Evolutionary conservation across 768 basidiomycete species (phyloP).

Genomic region (Strobilomyces dryophilus): DNA sequence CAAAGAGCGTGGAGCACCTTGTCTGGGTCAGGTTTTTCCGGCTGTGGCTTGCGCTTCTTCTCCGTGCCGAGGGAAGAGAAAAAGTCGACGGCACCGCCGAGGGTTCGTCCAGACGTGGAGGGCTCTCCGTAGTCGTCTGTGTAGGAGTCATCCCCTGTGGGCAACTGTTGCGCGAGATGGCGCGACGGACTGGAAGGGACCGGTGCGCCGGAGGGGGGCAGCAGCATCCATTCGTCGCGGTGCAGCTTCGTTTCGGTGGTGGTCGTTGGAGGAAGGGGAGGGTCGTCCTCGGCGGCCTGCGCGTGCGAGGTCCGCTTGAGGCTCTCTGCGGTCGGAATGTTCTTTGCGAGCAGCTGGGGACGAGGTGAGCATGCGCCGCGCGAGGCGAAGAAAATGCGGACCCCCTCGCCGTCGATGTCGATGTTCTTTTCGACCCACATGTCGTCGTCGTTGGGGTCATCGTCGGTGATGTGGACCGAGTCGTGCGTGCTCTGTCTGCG

Average conservation of each 20-base stretch:
- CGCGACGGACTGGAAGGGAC: slow-evolving; percentile 32
- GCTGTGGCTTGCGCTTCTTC: slow-evolving; percentile 59
- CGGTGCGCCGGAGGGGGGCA: slow-evolving; percentile 24
- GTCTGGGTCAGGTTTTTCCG: slow-evolving; percentile 63
- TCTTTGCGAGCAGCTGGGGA: slow-evolving; percentile 56
- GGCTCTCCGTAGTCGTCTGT: slow-evolving; percentile 65
- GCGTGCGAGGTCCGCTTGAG: slow-evolving; percentile 66
- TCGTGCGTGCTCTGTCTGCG: slow-evolving; percentile 32
- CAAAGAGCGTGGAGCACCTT: slow-evolving; percentile 42
- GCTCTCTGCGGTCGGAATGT: slow-evolving; percentile 73
- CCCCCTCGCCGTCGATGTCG: slow-evolving; percentile 70
- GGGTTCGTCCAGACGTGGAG: slow-evolving; percentile 40
- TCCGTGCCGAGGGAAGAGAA: slow-evolving; percentile 86
- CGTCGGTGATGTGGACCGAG: slow-evolving; percentile 50
- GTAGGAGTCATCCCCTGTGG: slow-evolving; percentile 44
- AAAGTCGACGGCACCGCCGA: slow-evolving; percentile 72
- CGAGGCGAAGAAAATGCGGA: slow-evolving; percentile 33
- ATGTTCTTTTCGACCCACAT: slow-evolving; percentile 91
- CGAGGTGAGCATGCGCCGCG: slow-evolving; percentile 4
- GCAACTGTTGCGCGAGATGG: slow-evolving; percentile 27
- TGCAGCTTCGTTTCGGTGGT: slow-evolving; percentile 48
- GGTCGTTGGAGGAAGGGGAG: slow-evolving; percentile 43
- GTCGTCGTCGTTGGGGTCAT: slow-evolving; percentile 68
- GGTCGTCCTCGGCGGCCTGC: slow-evolving; percentile 38
- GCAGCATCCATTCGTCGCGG: slow-evolving; percentile 90